phyloP scores from a whole-genome alignment of 2,329 filamentous ascomycete genomes.

The Aaosphaeria arxii region DNA sequence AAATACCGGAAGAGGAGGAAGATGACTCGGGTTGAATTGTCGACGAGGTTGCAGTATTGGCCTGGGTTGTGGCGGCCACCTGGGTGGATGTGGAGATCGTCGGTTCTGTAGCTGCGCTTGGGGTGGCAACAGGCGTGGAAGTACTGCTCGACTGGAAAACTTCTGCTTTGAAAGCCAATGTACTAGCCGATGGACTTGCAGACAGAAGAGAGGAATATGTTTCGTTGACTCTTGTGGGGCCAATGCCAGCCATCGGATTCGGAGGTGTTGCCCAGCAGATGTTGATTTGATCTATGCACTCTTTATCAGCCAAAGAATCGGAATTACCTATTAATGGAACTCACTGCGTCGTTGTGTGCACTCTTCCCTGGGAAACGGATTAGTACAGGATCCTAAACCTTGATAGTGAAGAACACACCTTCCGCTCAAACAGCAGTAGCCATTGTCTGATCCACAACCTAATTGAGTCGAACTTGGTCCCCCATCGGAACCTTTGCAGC shows the following conservation, averaged over 20 bases:
- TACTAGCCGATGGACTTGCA: constrained; percentile 3
- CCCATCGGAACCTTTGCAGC: constrained; percentile 4
- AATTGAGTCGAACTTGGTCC: constrained; percentile 7
- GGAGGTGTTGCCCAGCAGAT: constrained; percentile 19
- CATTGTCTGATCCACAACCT: constrained; percentile 4
- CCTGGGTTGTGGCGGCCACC: not conserved
- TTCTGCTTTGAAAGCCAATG: not conserved
- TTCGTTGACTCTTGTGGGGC: constrained; percentile 10
- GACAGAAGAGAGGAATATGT: constrained; percentile 16
- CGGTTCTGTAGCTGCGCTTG: not conserved
- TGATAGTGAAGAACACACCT: constrained; percentile 4
- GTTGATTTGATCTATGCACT: constrained; percentile 16
- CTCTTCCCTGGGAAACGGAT: constrained; percentile 10
- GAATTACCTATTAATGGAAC: not conserved
- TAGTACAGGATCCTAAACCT: not conserved
- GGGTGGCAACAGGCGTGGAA: not conserved
- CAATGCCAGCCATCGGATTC: constrained; percentile 12
- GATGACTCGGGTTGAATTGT: not conserved
- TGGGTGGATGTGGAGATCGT: not conserved
- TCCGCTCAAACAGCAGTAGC: constrained; percentile 12
- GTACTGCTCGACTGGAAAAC: not conserved
- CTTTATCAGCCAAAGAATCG: not conserved
- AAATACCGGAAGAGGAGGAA: constrained; percentile 3
- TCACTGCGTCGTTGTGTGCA: constrained; percentile 11
- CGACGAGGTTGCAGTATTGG: not conserved